Base-by-base conservation (phyloP, 495 filamentous ascomycete species). In the Cercophora newfieldiana region DNA sequence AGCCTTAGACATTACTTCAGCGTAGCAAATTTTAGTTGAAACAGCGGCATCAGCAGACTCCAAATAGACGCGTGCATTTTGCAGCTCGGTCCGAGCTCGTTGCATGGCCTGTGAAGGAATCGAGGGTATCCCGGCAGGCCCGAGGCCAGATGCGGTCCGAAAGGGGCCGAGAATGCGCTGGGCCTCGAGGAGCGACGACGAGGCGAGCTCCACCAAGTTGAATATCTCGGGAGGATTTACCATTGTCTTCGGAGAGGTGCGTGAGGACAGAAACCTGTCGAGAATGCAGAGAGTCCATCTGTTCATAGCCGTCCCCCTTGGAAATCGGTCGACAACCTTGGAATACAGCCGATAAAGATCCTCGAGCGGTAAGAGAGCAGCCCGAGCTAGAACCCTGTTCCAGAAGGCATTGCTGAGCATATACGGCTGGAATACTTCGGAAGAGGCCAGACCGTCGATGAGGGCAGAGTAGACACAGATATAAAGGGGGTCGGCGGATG, bases 381-480 rank as follows among this genome's bases (percentile, higher is more conserved):
- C 62, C 12, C 61, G 65, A 8, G 19, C 4, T 21, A 74, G 53
- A 14, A 74, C 16, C 0, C 57, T 51, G 16, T 64, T 64, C 72
- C 72, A 74, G 19, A 69, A 69, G 3, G 7, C 24, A 2, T 30
- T 18, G 19, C 56, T 60, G n/a, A 73, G 26, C 6, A 67, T 8
- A 21, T 10, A 3, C n/a, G 64, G 65, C 10, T 63, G 25, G 22
- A 71, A 66, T 5, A 70, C 67, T 7, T 29, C 57, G 7, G 73
- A 75, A 37, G 29, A 62, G 7, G 67, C 48, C 5, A 65, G 25
- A 5, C 67, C 73, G 12, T 53, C 19, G 10, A 72, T 14, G n/a
- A 75, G 54, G 19, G 68, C 69, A 7, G 55, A 33, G 49, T 63
- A 70, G 1, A 71, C 50, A 2, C 57, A 56, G 14, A 69, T n/a